These are phyloP conservation scores for Wallacemonas collosoma DNA, from an alignment of 208 protist species.

Conservation along the genomic window DNA sequence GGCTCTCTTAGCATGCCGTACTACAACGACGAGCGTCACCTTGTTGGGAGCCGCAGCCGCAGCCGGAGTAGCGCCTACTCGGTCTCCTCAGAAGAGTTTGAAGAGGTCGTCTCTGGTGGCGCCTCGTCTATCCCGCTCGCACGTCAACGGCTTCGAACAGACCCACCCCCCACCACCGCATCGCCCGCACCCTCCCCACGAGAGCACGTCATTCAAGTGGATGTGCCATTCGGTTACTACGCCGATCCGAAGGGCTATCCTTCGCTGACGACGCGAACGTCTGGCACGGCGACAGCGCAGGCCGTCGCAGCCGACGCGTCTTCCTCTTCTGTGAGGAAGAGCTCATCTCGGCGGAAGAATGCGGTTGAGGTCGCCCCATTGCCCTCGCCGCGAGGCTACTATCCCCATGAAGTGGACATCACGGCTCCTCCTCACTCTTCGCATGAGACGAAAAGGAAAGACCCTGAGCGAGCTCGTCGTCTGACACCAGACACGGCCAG, in stretches of 20 bases:
- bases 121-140: not conserved
- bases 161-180: not conserved
- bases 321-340: too few relatives aligned
- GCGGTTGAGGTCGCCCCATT: not conserved
- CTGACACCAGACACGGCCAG: too few relatives aligned
- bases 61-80: slow-evolving; percentile 11
- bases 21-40: not conserved
- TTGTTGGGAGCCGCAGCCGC: slow-evolving; percentile 13
- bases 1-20: not conserved
- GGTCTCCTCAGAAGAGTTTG: slow-evolving; percentile 11
- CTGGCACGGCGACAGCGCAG: not conserved
- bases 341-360: not conserved
- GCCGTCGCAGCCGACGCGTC: too few relatives aligned
- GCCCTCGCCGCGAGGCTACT: not conserved
- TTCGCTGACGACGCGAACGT: not conserved
- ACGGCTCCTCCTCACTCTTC: not conserved
- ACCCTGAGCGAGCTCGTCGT: not conserved
- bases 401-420: slow-evolving; percentile 7
- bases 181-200: not conserved
- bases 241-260: not conserved
- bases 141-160: not conserved
- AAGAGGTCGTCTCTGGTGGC: slow-evolving; percentile 8
- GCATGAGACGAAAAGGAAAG: not conserved
- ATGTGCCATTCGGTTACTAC: slow-evolving; percentile 9
- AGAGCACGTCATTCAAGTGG: not conserved